Percentiles rank a stretch among this genome's conserved stretches.
phyloP scores from a whole-genome alignment of 495 filamentous ascomycete genomes.

The Aspergillus steynii region DNA sequence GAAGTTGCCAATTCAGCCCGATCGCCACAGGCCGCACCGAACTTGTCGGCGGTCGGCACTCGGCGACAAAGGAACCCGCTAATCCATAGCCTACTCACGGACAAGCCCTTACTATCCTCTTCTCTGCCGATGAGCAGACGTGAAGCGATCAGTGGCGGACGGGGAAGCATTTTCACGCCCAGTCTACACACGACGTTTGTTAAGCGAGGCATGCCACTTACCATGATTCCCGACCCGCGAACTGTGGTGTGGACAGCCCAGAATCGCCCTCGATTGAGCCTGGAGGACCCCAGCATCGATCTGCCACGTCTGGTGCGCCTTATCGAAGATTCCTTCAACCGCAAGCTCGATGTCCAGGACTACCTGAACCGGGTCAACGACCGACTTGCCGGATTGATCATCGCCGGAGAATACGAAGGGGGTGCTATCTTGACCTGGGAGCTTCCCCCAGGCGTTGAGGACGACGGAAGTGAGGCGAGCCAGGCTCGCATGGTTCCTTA shows the following conservation, averaged over 20 bases:
- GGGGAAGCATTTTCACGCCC: slow-evolving; percentile 29
- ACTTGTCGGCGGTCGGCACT: slow-evolving; percentile 66
- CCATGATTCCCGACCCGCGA: slow-evolving; percentile 72
- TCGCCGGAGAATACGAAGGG: slow-evolving; percentile 96
- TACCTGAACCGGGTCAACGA: slow-evolving; percentile 77
- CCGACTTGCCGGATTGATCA: slow-evolving; percentile 83
- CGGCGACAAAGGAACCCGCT: slow-evolving; percentile 82
- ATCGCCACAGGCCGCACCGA: slow-evolving; percentile 33
- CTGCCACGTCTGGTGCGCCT: slow-evolving; percentile 78
- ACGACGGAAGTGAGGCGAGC: slow-evolving; percentile 53
- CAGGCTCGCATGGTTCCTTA: slow-evolving; percentile 76
- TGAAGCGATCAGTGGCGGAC: slow-evolving; percentile 25
- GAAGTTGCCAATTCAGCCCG: slow-evolving; percentile 72
- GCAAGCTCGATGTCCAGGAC: slow-evolving; percentile 77
- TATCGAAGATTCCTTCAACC: slow-evolving; percentile 91
- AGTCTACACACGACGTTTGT: slow-evolving; percentile 69
- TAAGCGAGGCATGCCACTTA: slow-evolving; percentile 88
- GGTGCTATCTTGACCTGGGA: slow-evolving; percentile 97
- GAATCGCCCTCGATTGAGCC: slow-evolving; percentile 52
- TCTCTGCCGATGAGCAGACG: slow-evolving; percentile 75
- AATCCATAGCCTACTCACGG: slow-evolving; percentile 95
- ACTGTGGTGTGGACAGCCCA: slow-evolving; percentile 65
- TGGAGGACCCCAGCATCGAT: slow-evolving; percentile 80
- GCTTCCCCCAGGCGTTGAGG: slow-evolving; percentile 58
- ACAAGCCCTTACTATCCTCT: slow-evolving; percentile 88